Evolutionary conservation across 2,329 filamentous ascomycete genomes (phyloP), one percentile per base, ranked within the genome.

Genomic region (Penicillium brasilianum): DNA sequence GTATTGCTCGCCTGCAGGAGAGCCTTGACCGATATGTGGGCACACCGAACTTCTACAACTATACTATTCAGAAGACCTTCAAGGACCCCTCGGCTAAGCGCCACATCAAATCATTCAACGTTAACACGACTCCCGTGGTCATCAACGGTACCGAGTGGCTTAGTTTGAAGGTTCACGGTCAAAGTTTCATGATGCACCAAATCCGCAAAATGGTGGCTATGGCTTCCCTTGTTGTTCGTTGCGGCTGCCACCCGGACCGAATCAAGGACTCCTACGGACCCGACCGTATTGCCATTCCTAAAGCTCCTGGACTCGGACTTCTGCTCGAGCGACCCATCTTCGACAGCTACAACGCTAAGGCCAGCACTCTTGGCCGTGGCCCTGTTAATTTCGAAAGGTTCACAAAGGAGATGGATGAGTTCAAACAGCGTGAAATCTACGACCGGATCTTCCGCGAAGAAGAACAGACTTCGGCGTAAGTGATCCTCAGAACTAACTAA

Each of bases 121-220:
- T 92, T 60, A 90, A 92, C 75, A 80, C 82, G 3, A 82, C 85
- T 55, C 92, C 93, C 0, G 89, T 97, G 71, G 87, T 93, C 72
- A 96, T 96, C 77, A 87, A 92, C 76, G 88, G 94, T 73, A 97
- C 93, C 1, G 91, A 99, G 81, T 99, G 95, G 95, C 83, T 99
- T 4, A 95, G 90, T 46, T 83, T 98, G 67, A 97, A 96, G 76
- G 93, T 99, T 25, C 95, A 99, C 77, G 95, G 95, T 0, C 95
- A 99, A 78, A 94, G 90, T 73, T 99, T 99, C 84, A 99, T 99
- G 95, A 99, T 99, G 95, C 95, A 99, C 78, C 95, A 99, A 81
- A 99, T 99, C 77, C 90, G 95, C 72, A 99, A 98, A 80, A 98
- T 99, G 95, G 92, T 99, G 16, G 92, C 91, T 59, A 93, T 99